Base-by-base conservation (phyloP, 495 filamentous ascomycete genomes). In the Parachaetomium inaequale region DNA sequence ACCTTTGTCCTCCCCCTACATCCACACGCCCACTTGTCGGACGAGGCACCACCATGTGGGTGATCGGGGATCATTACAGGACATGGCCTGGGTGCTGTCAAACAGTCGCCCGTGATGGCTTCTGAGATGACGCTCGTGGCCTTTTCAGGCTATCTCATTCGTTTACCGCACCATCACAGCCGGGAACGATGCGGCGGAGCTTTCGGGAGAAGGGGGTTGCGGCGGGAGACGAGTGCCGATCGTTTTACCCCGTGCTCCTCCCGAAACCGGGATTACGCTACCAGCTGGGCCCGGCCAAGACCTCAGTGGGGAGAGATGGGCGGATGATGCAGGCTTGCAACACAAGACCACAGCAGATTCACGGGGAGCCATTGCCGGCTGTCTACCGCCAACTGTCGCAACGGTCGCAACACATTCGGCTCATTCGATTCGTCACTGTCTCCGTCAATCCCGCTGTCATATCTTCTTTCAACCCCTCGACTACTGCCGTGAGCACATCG, bases 141-240 rank as follows among this genome's bases (percentile, higher is more conserved):
- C 65, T 59, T 45, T 70, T 67, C 55, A 69, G 66, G 71, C 55
- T 62, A 63, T 75, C 70, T 68, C 62, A 80, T 80, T 80, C 76
- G 78, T 71, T 74, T 67, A 61, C 51, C 38, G 42, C 54, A 49
- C 7, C 38, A 59, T 53, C 32, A 54, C 62, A 53, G 17, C 43
- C 19, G 58, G 51, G 23, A 19, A 40, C 38, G 26, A 10, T 55
- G 42, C 25, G 61, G 59, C 63, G 61, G 62, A 61, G 10, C 12
- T 21, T 29, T 11, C 54, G 45, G 51, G 34, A 63, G 45, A 58
- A 53, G 19, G 43, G 51, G 51, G 25, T 50, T 6, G 45, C 51
- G 54, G 61, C n/a, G 52, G 47, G 51, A 53, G 50, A 62, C 62
- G 57, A 43, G n/a, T 34, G 59, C 63, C 59, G 67, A 68, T 70